Evolutionary conservation across 805 yeast genomes (phyloP).

Genomic region (Blastobotrys chiropterorum): DNA sequence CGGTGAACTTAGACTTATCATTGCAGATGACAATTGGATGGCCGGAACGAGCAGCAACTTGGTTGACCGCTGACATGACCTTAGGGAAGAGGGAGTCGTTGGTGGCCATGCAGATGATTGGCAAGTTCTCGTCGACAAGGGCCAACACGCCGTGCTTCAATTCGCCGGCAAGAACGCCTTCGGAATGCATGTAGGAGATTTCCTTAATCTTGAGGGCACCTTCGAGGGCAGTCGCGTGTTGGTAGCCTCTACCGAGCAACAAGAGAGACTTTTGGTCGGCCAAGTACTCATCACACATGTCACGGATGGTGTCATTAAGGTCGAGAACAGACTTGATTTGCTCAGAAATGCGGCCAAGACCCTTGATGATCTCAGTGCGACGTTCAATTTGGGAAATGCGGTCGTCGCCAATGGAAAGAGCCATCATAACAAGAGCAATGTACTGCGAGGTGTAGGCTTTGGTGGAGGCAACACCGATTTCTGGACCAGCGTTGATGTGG

Average conservation of each 20-base stretch:
- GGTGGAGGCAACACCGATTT: constrained; percentile 98
- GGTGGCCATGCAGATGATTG: constrained; percentile 93
- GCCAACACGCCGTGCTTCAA: constrained; percentile 98
- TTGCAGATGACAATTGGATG: constrained; percentile 91
- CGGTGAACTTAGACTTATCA: constrained; percentile 43
- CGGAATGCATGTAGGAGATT: constrained; percentile 97
- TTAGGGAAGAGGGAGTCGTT: constrained; percentile 94
- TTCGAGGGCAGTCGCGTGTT: constrained; percentile 93
- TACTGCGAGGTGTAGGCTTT: constrained; percentile 98
- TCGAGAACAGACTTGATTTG: constrained; percentile 75
- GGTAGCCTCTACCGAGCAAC: constrained; percentile 95
- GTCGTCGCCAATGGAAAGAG: constrained; percentile 90
- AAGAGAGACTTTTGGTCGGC: constrained; percentile 80
- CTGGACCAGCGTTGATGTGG: constrained; percentile 99
- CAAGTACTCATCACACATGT: constrained; percentile 64
- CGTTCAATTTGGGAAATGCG: constrained; percentile 69
- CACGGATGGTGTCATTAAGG: constrained; percentile 67
- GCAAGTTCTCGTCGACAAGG: constrained; percentile 86
- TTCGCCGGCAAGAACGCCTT: constrained; percentile 99
- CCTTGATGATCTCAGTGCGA: constrained; percentile 79
- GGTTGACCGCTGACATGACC: constrained; percentile 91
- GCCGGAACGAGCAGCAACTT: constrained; percentile 95
- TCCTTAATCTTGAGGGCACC: constrained; percentile 98
- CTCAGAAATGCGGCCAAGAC: constrained; percentile 73
- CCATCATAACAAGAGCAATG: constrained; percentile 95